Evolutionary conservation across 176 grass and related monocot species (phyloP), one percentile per base, ranked within the genome.

Genomic region (Rhipidocladum racemiflorum): DNA sequence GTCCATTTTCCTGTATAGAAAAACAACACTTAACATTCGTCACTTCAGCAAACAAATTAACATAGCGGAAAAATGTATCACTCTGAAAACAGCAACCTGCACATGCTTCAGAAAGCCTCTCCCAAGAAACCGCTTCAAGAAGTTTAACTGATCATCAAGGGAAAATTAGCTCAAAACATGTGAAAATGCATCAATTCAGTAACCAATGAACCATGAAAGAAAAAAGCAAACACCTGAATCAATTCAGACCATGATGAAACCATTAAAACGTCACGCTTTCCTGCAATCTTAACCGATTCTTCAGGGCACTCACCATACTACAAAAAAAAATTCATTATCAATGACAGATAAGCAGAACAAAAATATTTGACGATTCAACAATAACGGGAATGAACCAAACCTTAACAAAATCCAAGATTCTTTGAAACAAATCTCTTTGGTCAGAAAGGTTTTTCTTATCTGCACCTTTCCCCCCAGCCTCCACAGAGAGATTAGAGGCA

Each of bases 371-470:
- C 8, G 46, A 1, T n/a, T 13, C 25, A 91, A 48, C 18, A 80
- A 68, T 45, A 53, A 54, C 6, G 55, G 55, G 39, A 12, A 74
- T 45, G 20, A 82, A 81, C 49, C 45, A 45, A 28, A 99, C 96
- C 96, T 99, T 88, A 16, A 93, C 59, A 85, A 88, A 99, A 86
- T 99, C 92, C 71, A 84, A 88, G 64, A 99, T 93, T 32, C 77
- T 83, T 53, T 93, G 96, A 87, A 99, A 99, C 68, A 99, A 29
- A 10, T 99, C 96, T 46, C 89, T 75, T 76, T 99, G 96, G 62
- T 99, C 92, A 82, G 90, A 86, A 44, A 98, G 92, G 66, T 99
- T 99, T 62, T 99, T 99, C 83, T 99, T 99, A 74, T 99, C 96
- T 77, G 96, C 80, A 39, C 90, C 96, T 85, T 99, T 99, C 2